Percentiles rank a stretch among this genome's conserved stretches.
Conservation (phyloP, 2,329 filamentous ascomycete genomes). For the Microsporum canis region DNA sequence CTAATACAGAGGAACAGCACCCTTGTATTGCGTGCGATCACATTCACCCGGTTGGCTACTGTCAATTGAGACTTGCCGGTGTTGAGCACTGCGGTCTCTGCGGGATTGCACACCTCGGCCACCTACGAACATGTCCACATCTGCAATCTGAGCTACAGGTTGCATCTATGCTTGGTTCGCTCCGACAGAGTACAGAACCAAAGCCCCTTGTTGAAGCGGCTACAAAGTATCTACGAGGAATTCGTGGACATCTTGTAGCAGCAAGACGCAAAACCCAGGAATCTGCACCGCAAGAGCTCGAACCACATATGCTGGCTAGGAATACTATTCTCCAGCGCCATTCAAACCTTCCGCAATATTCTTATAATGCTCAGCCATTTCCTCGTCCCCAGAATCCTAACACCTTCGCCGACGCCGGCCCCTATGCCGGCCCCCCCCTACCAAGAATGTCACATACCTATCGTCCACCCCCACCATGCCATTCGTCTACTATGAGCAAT, state of each 20-base stretch:
- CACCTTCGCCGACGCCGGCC: background rate
- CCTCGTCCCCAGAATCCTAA: background rate
- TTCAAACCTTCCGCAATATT: background rate
- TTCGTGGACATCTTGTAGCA: constrained; percentile 46
- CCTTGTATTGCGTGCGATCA: constrained; percentile 45
- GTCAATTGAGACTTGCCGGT: constrained; percentile 48
- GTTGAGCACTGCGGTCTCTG: constrained; percentile 54
- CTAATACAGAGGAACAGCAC: constrained; percentile 1
- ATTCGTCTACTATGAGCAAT: background rate
- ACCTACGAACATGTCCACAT: constrained; percentile 48
- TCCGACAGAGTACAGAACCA: constrained; percentile 49
- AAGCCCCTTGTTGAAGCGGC: constrained; percentile 43
- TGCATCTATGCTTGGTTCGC: constrained; percentile 50
- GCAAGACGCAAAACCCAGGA: constrained; percentile 36
- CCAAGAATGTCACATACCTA: background rate
- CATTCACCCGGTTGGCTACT: constrained; percentile 47
- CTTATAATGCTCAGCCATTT: background rate
- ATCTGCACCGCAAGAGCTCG: background rate
- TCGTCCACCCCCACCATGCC: background rate
- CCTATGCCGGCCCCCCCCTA: background rate
- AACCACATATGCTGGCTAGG: background rate
- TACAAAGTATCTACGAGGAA: constrained; percentile 45
- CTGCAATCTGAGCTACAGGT: constrained; percentile 53
- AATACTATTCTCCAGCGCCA: background rate
- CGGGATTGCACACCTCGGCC: constrained; percentile 50